Base-by-base conservation (phyloP, 441 rosid genomes). In the Monsonia emarginata region DNA sequence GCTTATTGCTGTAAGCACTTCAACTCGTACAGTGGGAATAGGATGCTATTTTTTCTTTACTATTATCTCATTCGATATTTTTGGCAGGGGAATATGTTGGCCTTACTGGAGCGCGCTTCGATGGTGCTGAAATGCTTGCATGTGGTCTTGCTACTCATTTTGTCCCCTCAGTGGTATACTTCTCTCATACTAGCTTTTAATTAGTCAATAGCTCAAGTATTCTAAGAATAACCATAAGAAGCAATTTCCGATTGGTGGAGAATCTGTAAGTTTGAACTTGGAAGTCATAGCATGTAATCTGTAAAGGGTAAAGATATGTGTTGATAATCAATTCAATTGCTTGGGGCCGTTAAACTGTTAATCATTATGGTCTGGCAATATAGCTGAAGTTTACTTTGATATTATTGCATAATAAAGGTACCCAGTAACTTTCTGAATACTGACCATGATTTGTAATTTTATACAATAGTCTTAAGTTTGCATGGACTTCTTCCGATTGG, bases 91-190 rank as follows among this genome's bases (percentile, higher is more conserved):
- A 92, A 75, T 89, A 82, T 80, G 70, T 84, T 65, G 89, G 95
- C 63, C 95, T 92, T 56, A 83, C 96, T 3, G 94, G 96, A 66
- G 66, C 88, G 61, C 80, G 91, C 71, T 72, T 91, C 76, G 97
- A 91, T 78, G 96, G 92, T 44, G 84, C 86, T 46, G 97, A 91
- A 75, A 86, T 91, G 95, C 84, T 84, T 75, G 81, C 87, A 44
- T 87, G 88, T 76, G 96, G 96, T 69, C 92, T 91, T 71, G 96
- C 95, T 27, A 91, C 92, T 69, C 97, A 91, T 77, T 87, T 77
- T 78, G 85, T 89, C 34, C 88, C 85, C 56, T 85, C 91, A 68
- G 48, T 61, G 66, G 95, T 89, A 87, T 67, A 67, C 64, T 63
- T 69, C 9, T 71, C 48, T 63, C 69, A 0, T 19, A 50, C 65